These are phyloP conservation scores for Skeletonema tropicum DNA, from an alignment of 108 stramenopile species.

Conservation along the genomic window DNA sequence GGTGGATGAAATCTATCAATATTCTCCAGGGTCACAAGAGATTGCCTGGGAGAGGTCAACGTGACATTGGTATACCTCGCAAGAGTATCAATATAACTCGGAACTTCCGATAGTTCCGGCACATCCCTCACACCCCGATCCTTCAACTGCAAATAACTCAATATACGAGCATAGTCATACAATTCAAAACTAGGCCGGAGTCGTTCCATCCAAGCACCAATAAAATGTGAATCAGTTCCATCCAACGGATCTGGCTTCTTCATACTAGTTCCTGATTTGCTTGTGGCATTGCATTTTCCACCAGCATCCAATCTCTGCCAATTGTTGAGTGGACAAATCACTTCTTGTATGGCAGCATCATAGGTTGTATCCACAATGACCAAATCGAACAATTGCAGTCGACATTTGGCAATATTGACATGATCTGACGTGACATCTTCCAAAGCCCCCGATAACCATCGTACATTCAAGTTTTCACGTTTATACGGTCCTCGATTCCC, in stretches of 20 bases:
- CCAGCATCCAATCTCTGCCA: slow-evolving; percentile 11
- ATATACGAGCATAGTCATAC: slow-evolving; percentile 48
- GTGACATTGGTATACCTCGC: slow-evolving; percentile 20
- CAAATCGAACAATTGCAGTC: slow-evolving; percentile 50
- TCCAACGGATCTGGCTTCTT: slow-evolving; percentile 32
- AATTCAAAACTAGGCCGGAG: slow-evolving; percentile 45
- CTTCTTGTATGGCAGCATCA: slow-evolving; percentile 34
- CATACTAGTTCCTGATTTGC: not conserved
- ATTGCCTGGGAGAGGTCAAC: slow-evolving; percentile 2
- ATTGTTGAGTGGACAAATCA: slow-evolving; percentile 44
- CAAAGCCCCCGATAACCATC: slow-evolving; percentile 42
- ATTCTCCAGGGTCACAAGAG: slow-evolving; percentile 36
- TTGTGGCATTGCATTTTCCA: slow-evolving; percentile 5
- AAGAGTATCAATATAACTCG: slow-evolving; percentile 38
- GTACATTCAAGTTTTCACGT: slow-evolving; percentile 40
- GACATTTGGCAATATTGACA: slow-evolving; percentile 52
- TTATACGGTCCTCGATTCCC: slow-evolving; percentile 22
- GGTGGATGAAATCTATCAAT: slow-evolving; percentile 38
- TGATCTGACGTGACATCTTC: slow-evolving; percentile 37
- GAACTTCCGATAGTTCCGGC: slow-evolving; percentile 29
- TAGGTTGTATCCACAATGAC: slow-evolving; percentile 40
- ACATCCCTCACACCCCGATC: slow-evolving; percentile 34
- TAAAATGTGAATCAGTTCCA: slow-evolving; percentile 17
- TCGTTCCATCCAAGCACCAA: slow-evolving; percentile 49
- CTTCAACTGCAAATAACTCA: slow-evolving; percentile 36